Evolutionary conservation across 2,329 filamentous ascomycete species (phyloP).

Genomic region (Samsoniella hepiali): DNA sequence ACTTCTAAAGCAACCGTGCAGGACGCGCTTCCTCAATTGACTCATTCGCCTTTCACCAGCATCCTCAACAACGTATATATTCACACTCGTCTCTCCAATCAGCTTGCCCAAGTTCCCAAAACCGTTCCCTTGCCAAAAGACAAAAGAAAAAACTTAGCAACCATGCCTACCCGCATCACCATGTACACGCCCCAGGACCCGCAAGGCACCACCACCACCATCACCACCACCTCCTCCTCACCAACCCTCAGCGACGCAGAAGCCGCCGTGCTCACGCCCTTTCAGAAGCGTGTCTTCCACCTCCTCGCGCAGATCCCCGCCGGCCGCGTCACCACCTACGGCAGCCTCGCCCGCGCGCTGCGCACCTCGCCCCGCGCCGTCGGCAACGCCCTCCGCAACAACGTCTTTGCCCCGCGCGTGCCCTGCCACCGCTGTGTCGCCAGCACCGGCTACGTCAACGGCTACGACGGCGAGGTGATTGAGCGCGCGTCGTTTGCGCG

Average conservation of each 20-base stretch:
- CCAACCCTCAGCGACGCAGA: background rate
- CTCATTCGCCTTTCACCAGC: background rate
- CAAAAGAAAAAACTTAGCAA: background rate
- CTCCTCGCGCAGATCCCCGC: constrained; percentile 15
- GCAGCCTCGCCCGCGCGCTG: constrained; percentile 14
- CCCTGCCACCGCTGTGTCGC: constrained; percentile 20
- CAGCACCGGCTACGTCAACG: constrained; percentile 18
- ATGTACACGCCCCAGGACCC: constrained; percentile 16
- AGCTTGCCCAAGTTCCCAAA: no score
- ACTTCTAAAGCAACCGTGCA: constrained; percentile 11
- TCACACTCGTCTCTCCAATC: background rate
- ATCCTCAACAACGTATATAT: background rate
- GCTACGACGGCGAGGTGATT: constrained; percentile 19
- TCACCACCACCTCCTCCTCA: background rate
- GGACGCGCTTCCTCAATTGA: background rate
- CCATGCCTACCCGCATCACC: constrained; percentile 14
- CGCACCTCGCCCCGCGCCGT: constrained; percentile 19
- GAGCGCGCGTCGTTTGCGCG: background rate
- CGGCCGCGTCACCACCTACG: constrained; percentile 19
- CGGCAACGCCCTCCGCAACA: constrained; percentile 20
- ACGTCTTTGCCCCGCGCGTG: constrained; percentile 16
- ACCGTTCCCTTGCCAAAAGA: no score
- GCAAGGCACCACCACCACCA: constrained; percentile 5
- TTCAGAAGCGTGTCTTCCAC: constrained; percentile 14
- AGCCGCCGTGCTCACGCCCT: constrained; percentile 13